Percentiles rank a stretch among this genome's conserved stretches.
Conservation (phyloP, 192 early-diverging fungal species). For the Coemansia nantahalensis region DNA sequence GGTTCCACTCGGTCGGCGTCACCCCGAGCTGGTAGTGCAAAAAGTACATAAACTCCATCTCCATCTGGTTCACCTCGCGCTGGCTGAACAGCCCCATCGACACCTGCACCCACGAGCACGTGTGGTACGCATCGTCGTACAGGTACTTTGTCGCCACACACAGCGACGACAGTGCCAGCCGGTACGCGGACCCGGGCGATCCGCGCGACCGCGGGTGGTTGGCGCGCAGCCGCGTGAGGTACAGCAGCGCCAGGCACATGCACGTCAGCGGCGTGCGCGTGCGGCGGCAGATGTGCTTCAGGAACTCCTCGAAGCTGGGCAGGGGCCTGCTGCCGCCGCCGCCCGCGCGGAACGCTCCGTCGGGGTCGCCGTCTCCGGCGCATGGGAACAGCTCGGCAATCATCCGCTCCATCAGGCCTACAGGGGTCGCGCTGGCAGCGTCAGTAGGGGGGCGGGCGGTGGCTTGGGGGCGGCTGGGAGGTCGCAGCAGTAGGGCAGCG, state of each 20-base stretch:
- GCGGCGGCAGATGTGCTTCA: constrained; percentile 54
- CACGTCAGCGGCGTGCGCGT: constrained; percentile 54
- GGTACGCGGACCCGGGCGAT: constrained; percentile 56
- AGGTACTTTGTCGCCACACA: constrained; percentile 68
- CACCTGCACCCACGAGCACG: constrained; percentile 66
- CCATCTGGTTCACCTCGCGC: constrained; percentile 65
- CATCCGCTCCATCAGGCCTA: constrained; percentile 55
- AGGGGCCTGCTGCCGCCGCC: constrained; percentile 7
- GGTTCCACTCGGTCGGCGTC: constrained; percentile 55
- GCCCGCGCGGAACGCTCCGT: constrained; percentile 7
- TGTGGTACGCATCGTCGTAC: constrained; percentile 67
- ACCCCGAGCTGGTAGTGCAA: constrained; percentile 55
- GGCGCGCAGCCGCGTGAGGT: constrained; percentile 54
- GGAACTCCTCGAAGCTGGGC: constrained; percentile 51
- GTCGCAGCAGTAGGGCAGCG: too few species aligned
- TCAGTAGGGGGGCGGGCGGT: too few species aligned
- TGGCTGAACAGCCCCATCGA: constrained; percentile 56
- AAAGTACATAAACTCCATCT: constrained; percentile 60
- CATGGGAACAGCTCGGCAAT: constrained; percentile 55
- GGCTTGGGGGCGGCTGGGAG: too few species aligned
- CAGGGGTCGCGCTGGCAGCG: too few species aligned
- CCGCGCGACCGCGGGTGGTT: constrained; percentile 57
- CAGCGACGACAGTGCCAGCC: constrained; percentile 65
- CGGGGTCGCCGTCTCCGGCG: constrained; percentile 25
- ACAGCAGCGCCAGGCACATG: constrained; percentile 57